Percentiles rank a stretch among this genome's conserved stretches.
Evolutionary conservation across 2,329 filamentous ascomycete species (phyloP).

Genomic region (Colletotrichum sp.): DNA sequence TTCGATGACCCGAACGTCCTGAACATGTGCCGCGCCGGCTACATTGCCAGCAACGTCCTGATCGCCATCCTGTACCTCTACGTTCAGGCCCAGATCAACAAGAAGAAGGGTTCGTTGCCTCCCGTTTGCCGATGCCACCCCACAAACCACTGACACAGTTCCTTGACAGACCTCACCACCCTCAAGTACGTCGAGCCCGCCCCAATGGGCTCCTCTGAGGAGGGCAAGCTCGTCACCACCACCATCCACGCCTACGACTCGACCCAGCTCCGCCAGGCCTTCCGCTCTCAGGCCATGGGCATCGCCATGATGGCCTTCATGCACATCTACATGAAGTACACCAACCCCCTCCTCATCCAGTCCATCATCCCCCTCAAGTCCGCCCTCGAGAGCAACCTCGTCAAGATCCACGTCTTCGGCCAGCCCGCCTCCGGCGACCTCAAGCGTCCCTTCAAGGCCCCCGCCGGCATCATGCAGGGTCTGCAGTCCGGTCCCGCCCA

Average conservation of each 20-base stretch:
- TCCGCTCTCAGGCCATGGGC: slow-evolving; percentile 94
- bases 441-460: slow-evolving; percentile 93
- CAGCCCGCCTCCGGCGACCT: slow-evolving; percentile 87
- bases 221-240: slow-evolving; percentile 95
- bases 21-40: slow-evolving; percentile 60
- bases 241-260: slow-evolving; percentile 96
- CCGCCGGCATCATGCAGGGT: slow-evolving; percentile 81
- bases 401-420: slow-evolving; percentile 94
- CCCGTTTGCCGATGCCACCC: neutral
- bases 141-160: neutral
- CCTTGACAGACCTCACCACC: slow-evolving; percentile 81
- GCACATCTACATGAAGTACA: slow-evolving; percentile 99
- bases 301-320: slow-evolving; percentile 98
- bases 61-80: slow-evolving; percentile 87
- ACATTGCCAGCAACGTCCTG: slow-evolving; percentile 73
- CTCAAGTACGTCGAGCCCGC: slow-evolving; percentile 98
- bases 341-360: slow-evolving; percentile 98
- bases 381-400: slow-evolving; percentile 91
- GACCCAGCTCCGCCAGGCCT: slow-evolving; percentile 80
- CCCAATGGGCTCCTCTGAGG: slow-evolving; percentile 90
- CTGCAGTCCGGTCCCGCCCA: slow-evolving; percentile 77
- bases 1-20: slow-evolving; percentile 80
- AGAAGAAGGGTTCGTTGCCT: slow-evolving; percentile 84
- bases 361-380: slow-evolving; percentile 97
- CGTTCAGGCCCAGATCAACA: slow-evolving; percentile 84